Conservation (phyloP, 306 rosid species). For the Prinsepia uniflora region DNA sequence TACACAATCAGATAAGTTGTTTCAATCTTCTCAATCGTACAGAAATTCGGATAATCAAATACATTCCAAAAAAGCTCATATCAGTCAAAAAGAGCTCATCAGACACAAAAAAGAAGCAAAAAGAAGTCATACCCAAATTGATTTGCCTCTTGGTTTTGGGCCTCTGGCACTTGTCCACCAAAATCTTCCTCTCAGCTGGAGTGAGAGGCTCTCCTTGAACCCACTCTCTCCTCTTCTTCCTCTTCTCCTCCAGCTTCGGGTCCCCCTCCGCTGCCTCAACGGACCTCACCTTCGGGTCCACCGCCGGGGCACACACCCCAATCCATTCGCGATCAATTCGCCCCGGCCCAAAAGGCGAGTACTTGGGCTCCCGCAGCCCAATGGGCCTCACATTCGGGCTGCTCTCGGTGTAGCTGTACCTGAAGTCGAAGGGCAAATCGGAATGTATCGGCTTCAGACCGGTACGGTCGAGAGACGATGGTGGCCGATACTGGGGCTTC, state of each 20-base stretch:
- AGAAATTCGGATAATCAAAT: background rate
- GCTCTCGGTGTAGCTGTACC: slow-evolving; percentile 81
- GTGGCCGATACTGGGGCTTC: slow-evolving; percentile 65
- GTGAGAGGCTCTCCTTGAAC: slow-evolving; percentile 62
- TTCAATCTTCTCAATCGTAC: background rate
- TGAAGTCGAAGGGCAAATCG: slow-evolving; percentile 73
- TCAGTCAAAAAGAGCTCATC: background rate
- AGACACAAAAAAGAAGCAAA: background rate
- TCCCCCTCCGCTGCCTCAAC: slow-evolving; percentile 59
- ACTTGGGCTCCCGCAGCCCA: slow-evolving; percentile 81
- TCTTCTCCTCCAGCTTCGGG: slow-evolving; percentile 50
- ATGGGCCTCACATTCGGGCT: slow-evolving; percentile 67
- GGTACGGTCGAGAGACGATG: slow-evolving; percentile 62
- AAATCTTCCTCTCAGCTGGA: slow-evolving; percentile 58
- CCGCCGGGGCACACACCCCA: slow-evolving; percentile 87
- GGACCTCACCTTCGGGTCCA: slow-evolving; percentile 55
- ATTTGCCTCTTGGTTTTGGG: slow-evolving; percentile 67
- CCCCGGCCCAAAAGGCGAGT: slow-evolving; percentile 87
- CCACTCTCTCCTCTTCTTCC: slow-evolving; percentile 49
- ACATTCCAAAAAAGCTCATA: background rate
- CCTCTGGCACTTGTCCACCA: slow-evolving; percentile 60
- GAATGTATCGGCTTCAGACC: slow-evolving; percentile 53
- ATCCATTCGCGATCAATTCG: slow-evolving; percentile 71
- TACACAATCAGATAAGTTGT: background rate
- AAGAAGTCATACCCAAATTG: slow-evolving; percentile 57